Evolutionary conservation across 257 asterid genomes (phyloP).

Genomic region (Solanum megistacrolobum): DNA sequence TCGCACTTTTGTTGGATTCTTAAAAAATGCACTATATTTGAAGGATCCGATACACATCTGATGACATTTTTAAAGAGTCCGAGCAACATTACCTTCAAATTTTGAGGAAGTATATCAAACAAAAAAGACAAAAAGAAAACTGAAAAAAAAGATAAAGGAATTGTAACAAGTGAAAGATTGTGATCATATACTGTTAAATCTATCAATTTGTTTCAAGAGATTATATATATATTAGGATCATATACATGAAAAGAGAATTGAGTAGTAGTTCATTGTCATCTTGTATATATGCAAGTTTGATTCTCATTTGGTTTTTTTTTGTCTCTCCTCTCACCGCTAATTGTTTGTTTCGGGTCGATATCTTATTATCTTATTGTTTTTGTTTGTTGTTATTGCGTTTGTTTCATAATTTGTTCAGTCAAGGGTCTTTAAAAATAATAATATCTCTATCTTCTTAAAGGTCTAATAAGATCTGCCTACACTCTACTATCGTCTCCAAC

Average conservation of each 20-base stretch:
- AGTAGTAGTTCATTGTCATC: not conserved
- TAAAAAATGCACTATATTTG: too few relatives aligned
- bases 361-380: too few relatives aligned
- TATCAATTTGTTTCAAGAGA: not conserved
- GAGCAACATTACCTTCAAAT: too few relatives aligned
- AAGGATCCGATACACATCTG: too few relatives aligned
- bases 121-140: not conserved
- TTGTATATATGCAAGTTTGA: not conserved
- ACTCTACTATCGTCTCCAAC: not conserved
- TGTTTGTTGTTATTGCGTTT: too few relatives aligned
- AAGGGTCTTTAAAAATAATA: too few relatives aligned
- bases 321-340: not conserved
- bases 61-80: too few relatives aligned
- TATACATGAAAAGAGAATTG: not conserved
- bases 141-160: not conserved
- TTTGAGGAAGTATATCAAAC: not conserved
- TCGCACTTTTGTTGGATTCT: too few relatives aligned
- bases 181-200: too few relatives aligned
- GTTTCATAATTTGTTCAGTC: too few relatives aligned
- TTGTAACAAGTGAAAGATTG: not conserved
- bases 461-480: not conserved
- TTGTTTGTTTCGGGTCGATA: not conserved
- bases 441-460: too few relatives aligned
- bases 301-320: not conserved
- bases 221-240: too few relatives aligned